Base-by-base conservation (phyloP, 805 yeast genomes). In the Candida ponderosae region DNA sequence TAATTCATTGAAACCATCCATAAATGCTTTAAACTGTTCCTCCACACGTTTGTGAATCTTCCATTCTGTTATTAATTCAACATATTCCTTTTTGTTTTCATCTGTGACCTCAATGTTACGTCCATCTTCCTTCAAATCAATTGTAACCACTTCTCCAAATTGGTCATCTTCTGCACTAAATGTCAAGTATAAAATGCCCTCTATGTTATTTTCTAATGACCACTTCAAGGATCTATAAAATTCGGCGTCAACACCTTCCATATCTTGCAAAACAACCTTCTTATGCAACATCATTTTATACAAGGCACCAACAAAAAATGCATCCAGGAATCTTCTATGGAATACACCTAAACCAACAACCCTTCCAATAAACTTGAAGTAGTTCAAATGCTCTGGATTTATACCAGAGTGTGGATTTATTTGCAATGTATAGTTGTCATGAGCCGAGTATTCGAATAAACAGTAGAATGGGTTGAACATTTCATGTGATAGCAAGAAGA, bases 401-500 rank as follows among this genome's bases (percentile, higher is more conserved):
- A 93, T 85, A 44, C 88, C 95, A 18, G 96, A 85, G 63, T 90
- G 93, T 48, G 97, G 96, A 69, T 90, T 93, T 65, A 93, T 93
- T 64, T 93, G 99, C 59, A 93, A 72, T 0, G 98, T 93, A 66
- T 93, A 93, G 62, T 93, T 93, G 66, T 93, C 99, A 64, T 89
- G 95, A 28, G 97, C 94, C 15, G 97, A 88, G 62, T 93, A 93
- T 65, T 93, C 97, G 60, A 93, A 93, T 54, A 93, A 68, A 66
- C 99, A 90, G 62, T 93, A 93, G 62, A 89, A 86, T 44, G 99
- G 99, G 59, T 93, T 89, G 63, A 93, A 93, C 96, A 93, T 93
- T 63, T 93, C 97, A 59, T 93, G 98, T 4, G 97, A 89, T 48
- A 93, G 71, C 57, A 89, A 72, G 66, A 89, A 93, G 81, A 93